Conservation (phyloP, 495 filamentous ascomycete genomes). For the Annulohypoxylon stygium region DNA sequence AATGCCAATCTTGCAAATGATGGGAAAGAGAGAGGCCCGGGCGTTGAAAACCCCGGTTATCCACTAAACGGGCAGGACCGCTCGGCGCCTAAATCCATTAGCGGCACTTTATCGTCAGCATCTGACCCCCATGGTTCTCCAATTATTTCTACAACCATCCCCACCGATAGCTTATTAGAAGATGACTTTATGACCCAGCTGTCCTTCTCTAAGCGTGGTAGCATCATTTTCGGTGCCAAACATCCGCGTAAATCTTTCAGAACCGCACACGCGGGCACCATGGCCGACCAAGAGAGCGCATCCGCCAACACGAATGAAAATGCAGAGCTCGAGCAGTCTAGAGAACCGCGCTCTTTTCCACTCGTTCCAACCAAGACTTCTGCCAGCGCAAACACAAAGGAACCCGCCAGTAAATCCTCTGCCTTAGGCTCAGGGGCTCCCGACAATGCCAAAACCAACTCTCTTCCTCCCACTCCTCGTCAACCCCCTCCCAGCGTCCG, state of each 20-base stretch:
- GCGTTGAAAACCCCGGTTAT: conserved; percentile 36
- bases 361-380: conserved; percentile 38
- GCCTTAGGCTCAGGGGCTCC: conserved; percentile 36
- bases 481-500: conserved; percentile 59
- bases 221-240: conserved; percentile 71
- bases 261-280: conserved; percentile 21
- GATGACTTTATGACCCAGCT: conserved; percentile 63
- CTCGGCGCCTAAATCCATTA: conserved; percentile 43
- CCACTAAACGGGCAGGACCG: conserved; percentile 49
- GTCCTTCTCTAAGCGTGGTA: conserved; percentile 72
- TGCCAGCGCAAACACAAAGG: conserved; percentile 32
- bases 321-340: background rate
- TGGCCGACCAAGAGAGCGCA: conserved; percentile 39
- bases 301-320: conserved; percentile 23
- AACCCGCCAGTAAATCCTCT: conserved; percentile 16
- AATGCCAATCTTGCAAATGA: conserved; percentile 22
- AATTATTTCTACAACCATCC: conserved; percentile 64
- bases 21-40: conserved; percentile 33
- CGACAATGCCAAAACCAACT: conserved; percentile 28
- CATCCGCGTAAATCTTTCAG: conserved; percentile 51
- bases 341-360: conserved; percentile 47
- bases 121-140: conserved; percentile 53
- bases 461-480: conserved; percentile 42
- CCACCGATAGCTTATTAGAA: conserved; percentile 65
- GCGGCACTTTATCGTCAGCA: conserved; percentile 40